phyloP scores from a whole-genome alignment of 2,329 filamentous ascomycete genomes.

The Nemania bipapillata region DNA sequence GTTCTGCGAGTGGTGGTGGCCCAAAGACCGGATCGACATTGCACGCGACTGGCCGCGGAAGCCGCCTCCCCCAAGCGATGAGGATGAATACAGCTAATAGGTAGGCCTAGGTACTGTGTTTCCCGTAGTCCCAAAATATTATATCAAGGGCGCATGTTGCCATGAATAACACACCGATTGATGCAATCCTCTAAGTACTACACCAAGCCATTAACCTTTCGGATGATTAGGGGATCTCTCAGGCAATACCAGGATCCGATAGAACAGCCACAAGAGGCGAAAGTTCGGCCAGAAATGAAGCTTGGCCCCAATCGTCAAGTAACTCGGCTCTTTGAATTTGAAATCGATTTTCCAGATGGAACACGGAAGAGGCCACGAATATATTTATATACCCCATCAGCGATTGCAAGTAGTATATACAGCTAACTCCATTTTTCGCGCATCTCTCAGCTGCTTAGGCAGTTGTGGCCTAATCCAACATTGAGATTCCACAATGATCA shows the following conservation, averaged over 20 bases:
- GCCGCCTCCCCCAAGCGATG: constrained; percentile 44
- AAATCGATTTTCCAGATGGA: not conserved
- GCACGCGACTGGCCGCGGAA: constrained; percentile 94
- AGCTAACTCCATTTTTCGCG: not conserved
- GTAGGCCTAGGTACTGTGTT: not conserved
- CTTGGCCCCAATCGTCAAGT: too few species aligned
- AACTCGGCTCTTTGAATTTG: too few species aligned
- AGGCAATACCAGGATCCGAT: not conserved
- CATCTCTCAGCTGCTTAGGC: not conserved
- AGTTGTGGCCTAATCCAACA: not conserved
- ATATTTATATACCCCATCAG: not conserved
- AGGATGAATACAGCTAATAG: constrained; percentile 42
- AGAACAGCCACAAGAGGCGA: too few species aligned
- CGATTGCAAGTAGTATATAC: not conserved
- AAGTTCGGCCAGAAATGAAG: too few species aligned
- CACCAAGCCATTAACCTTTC: not conserved
- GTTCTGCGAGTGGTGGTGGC: constrained; percentile 86
- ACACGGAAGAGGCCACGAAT: not conserved
- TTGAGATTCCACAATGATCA: not conserved
- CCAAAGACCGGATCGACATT: constrained; percentile 85
- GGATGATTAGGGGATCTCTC: not conserved
- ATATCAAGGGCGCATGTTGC: not conserved
- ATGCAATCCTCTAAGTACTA: not conserved
- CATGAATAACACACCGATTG: not conserved
- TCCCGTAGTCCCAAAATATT: not conserved